Conservation (phyloP, 2,329 filamentous ascomycete genomes). For the Diaporthe sp. region DNA sequence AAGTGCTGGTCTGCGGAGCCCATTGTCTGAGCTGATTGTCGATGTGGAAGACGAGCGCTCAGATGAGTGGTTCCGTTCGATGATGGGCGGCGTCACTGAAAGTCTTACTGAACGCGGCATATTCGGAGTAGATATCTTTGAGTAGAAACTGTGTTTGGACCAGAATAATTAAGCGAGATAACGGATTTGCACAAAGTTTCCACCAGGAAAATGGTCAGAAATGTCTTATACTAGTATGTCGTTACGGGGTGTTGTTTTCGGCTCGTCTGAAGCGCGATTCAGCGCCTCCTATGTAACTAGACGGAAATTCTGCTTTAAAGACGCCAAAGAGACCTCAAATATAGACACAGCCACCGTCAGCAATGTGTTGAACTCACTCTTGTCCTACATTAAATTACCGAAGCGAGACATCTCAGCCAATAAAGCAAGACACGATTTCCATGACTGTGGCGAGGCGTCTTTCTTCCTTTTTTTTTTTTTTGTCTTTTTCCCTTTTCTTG, state of each 20-base stretch:
- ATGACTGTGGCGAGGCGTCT: neutral
- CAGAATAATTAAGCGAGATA: neutral
- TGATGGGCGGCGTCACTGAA: neutral
- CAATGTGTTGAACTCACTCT: neutral
- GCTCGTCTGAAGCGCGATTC: no score
- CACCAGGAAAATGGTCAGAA: neutral
- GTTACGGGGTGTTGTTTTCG: no score
- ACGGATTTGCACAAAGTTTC: neutral
- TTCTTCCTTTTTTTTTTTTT: no score
- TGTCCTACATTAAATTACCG: neutral
- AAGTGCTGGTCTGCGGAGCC: fast-evolving
- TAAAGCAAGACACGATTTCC: no score
- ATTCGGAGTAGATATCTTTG: neutral
- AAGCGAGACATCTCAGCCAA: neutral
- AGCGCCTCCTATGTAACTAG: no score
- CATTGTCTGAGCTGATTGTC: neutral
- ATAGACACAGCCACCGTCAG: neutral
- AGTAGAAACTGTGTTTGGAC: neutral
- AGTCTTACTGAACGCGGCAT: neutral
- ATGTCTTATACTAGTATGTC: no score
- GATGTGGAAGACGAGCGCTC: neutral
- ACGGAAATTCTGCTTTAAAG: neutral
- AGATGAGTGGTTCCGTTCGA: neutral
- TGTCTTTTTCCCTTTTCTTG: no score
- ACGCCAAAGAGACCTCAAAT: neutral